phyloP scores from a whole-genome alignment of 148 eudicot genomes.

The Pouteria glomerata region DNA sequence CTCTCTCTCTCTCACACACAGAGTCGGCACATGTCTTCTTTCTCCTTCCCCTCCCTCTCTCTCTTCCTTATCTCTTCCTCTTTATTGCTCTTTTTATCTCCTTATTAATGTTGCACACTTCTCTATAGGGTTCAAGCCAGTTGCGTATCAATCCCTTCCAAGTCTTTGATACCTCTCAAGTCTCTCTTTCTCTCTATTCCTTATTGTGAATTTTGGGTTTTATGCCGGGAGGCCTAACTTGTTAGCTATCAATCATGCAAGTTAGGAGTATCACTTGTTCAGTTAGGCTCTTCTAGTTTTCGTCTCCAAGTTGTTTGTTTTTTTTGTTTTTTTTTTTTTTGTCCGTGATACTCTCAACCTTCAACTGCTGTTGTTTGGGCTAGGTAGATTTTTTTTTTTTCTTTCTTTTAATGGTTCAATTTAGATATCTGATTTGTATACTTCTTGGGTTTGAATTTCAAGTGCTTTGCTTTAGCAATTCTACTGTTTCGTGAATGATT shows the following conservation, averaged over 20 bases:
- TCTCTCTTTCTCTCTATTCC: neutral
- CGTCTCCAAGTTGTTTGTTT: neutral
- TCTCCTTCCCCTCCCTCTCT: conserved; percentile 13
- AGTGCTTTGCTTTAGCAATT: neutral
- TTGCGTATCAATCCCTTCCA: conserved; percentile 4
- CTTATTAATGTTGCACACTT: conserved; percentile 15
- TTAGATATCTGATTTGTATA: neutral
- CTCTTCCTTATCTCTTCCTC: conserved; percentile 21
- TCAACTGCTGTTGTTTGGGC: neutral
- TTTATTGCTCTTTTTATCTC: conserved; percentile 10
- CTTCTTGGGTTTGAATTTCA: too few species aligned
- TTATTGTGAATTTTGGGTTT: neutral
- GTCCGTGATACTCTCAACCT: neutral
- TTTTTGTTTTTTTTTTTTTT: too few species aligned
- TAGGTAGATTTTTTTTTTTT: too few species aligned
- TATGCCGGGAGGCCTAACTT: neutral
- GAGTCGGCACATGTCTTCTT: conserved; percentile 17
- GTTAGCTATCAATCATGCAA: neutral
- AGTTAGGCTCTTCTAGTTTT: neutral
- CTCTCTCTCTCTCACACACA: neutral
- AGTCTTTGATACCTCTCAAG: neutral
- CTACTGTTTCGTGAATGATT: neutral
- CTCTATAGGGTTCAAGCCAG: conserved; percentile 5
- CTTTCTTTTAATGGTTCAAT: neutral
- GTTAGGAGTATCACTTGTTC: neutral